Evolutionary conservation across 805 yeast species (phyloP), one percentile per base, ranked within the genome.

Genomic region (Danielozyma ontarioensis): DNA sequence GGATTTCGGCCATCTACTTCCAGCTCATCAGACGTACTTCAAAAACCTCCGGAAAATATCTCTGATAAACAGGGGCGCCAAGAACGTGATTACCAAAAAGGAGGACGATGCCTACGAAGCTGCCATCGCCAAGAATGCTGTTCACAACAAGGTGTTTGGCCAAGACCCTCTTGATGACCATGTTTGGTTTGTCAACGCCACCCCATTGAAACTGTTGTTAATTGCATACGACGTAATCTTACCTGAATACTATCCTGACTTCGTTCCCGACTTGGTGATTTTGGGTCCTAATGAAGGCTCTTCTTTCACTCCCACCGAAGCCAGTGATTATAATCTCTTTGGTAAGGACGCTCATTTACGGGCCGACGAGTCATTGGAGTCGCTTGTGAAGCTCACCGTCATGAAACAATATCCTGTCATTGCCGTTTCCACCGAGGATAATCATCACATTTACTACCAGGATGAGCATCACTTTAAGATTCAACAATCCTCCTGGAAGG

Each of bases 241-340:
- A 13, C 59, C 63, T 1, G 30, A 27, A 4, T 45, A 44, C 41
- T 44, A 50, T 28, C 52, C 57, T 0, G 43, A 40, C 3, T 55
- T 62, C 36, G 25, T 23, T 4, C 58, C 62, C 0, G 67, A 62
- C 32, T 47, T 62, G 42, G 53, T 62, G 10, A 27, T 63, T 13
- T 27, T 59, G 6, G 68, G 68, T 3, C 67, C 69, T 12, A 52
- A 53, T 35, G 59, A 55, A 37, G 62, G 60, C 7, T 32, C 42
- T 15, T 35, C 40, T 6, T 35, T 42, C 25, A 40, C 45, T 2
- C 31, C 32, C 13, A 30, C 27, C 11, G 31, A 19, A 12, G 19
- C 35, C 4, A 6, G 19, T 5, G 18, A 31, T n/a, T 17, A 18
- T 4, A 35, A 39, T 7, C 28, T 41, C 13, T 23, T 29, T 13